Percentiles rank a stretch among this genome's conserved stretches.
Evolutionary conservation across 768 basidiomycete species (phyloP).

Genomic region (Naganishia vishniacii): DNA sequence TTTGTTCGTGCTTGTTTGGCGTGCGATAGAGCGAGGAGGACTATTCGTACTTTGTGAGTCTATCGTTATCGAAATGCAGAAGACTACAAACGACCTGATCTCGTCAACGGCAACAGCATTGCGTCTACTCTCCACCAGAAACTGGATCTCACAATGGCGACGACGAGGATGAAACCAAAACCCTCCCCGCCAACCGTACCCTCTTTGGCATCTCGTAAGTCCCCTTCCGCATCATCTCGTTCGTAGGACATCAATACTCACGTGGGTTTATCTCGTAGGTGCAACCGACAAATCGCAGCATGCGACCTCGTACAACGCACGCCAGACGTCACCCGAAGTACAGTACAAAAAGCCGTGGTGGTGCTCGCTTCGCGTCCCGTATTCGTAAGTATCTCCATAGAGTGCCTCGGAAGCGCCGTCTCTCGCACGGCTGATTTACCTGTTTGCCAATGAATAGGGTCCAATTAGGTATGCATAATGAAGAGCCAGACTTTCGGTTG

Average conservation of each 20-base stretch:
- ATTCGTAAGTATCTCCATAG: conserved; percentile 43
- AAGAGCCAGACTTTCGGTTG: neutral
- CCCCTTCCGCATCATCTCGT: neutral
- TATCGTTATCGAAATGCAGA: neutral
- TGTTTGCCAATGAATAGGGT: no score
- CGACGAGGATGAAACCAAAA: neutral
- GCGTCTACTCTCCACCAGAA: conserved; percentile 37
- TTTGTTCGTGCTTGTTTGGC: no score
- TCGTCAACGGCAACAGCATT: conserved; percentile 36
- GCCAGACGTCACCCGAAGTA: conserved; percentile 83
- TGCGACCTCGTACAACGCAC: conserved; percentile 67
- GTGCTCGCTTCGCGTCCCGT: conserved; percentile 63
- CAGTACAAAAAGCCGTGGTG: conserved; percentile 95
- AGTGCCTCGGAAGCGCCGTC: no score
- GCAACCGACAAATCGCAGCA: conserved; percentile 88
- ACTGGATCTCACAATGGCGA: conserved; percentile 17
- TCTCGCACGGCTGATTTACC: no score
- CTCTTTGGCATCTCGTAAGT: conserved; percentile 92
- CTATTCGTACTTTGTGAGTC: conserved; percentile 75
- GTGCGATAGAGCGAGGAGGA: conserved; percentile 87
- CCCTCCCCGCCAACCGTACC: conserved; percentile 53
- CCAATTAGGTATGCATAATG: neutral
- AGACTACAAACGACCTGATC: neutral
- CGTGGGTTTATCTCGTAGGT: conserved; percentile 54
- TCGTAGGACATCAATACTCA: neutral